Percentiles rank a stretch among this genome's conserved stretches.
Conservation (phyloP, 106 monocot species). For the Phalaenopsis equestris region DNA sequence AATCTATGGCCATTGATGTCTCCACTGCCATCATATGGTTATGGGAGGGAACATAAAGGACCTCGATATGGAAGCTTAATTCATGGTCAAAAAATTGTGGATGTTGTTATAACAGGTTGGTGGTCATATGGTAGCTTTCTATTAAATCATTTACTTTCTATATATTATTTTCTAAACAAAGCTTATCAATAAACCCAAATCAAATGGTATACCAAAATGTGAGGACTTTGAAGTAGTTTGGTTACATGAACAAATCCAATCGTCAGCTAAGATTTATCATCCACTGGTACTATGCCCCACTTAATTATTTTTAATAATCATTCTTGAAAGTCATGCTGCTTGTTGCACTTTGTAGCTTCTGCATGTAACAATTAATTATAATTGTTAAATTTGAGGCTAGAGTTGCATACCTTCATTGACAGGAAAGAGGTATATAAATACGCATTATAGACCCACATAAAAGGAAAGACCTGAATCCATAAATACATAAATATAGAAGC, state of each 20-base stretch:
- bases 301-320: neutral
- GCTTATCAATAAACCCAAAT: neutral
- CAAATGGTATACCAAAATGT: neutral
- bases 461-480: too few species aligned
- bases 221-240: neutral
- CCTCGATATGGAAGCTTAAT: constrained; percentile 74
- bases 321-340: neutral
- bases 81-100: constrained; percentile 62
- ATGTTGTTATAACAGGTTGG: constrained; percentile 76
- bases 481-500: too few species aligned
- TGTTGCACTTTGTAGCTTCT: neutral
- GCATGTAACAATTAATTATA: neutral
- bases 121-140: neutral
- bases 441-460: too few species aligned
- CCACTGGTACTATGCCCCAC: neutral
- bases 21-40: constrained; percentile 73
- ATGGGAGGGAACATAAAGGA: constrained; percentile 59
- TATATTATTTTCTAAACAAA: neutral
- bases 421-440: too few species aligned
- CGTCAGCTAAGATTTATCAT: neutral
- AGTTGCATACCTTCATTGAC: too few species aligned
- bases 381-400: too few species aligned
- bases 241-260: neutral
- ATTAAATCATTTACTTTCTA: neutral
- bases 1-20: constrained; percentile 65